Percentiles rank a stretch among this genome's conserved stretches.
These are phyloP conservation scores for Podospora sp. DNA, from an alignment of 495 filamentous ascomycete species.

Conservation along the genomic window DNA sequence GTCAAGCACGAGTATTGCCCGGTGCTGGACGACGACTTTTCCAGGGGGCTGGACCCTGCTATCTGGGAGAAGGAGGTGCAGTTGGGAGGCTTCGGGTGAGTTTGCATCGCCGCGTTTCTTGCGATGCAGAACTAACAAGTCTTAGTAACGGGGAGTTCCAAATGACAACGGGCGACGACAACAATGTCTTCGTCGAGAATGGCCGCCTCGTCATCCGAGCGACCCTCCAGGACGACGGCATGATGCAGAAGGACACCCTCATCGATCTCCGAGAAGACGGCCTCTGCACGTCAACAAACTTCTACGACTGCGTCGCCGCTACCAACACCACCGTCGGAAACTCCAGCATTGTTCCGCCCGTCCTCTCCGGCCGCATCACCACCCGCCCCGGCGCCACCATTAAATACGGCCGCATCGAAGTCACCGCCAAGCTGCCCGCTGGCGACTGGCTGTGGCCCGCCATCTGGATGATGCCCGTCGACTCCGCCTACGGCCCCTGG, in stretches of 20 bases:
- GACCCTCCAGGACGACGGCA: constrained; percentile 67
- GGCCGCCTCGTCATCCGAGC: constrained; percentile 75
- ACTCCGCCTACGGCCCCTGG: constrained; percentile 74
- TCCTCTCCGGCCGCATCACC: constrained; percentile 76
- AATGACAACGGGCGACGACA: constrained; percentile 66
- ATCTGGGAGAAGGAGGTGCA: constrained; percentile 81
- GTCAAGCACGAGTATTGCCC: constrained; percentile 74
- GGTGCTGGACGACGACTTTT: constrained; percentile 71
- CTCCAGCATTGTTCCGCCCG: constrained; percentile 73
- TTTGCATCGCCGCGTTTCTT: constrained; percentile 1
- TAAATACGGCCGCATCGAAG: constrained; percentile 81
- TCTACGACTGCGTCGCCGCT: constrained; percentile 60
- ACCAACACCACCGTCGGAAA: constrained; percentile 69
- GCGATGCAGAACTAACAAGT: constrained; percentile 20
- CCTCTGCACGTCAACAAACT: constrained; percentile 62
- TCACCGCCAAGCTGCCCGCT: constrained; percentile 69
- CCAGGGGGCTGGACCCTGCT: constrained; percentile 57
- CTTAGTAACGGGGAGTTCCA: constrained; percentile 78
- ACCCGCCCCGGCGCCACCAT: constrained; percentile 69
- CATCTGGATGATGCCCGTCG: constrained; percentile 86
- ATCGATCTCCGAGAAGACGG: constrained; percentile 68
- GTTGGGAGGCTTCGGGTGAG: constrained; percentile 81
- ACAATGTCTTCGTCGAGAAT: constrained; percentile 72
- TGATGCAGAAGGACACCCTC: constrained; percentile 63
- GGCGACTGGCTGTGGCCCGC: constrained; percentile 92